These are phyloP conservation scores for Amanita brunnescens DNA, from an alignment of 768 basidiomycete species.

Conservation along the genomic window DNA sequence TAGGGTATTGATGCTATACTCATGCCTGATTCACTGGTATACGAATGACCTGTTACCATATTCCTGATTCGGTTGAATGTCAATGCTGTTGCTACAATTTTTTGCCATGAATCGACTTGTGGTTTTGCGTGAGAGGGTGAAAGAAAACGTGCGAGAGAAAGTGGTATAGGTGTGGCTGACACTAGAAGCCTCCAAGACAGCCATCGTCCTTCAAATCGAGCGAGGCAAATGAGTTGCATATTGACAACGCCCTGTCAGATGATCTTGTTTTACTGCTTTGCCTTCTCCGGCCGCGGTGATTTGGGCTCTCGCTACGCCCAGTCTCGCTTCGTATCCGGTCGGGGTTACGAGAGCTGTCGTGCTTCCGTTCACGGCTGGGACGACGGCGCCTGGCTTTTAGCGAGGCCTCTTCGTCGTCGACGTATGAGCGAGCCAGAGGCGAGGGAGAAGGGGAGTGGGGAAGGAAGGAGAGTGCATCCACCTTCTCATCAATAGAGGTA, in stretches of 20 bases:
- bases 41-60: not conserved
- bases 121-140: not conserved
- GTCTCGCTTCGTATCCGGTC: constrained; percentile 30
- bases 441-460: constrained; percentile 28
- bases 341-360: constrained; percentile 26
- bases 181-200: constrained; percentile 35
- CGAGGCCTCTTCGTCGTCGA: not conserved
- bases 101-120: not conserved
- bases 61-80: not conserved
- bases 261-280: constrained; percentile 13
- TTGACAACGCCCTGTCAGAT: constrained; percentile 12
- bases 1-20: not conserved
- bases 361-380: constrained; percentile 14
- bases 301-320: constrained; percentile 10
- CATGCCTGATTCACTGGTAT: not conserved
- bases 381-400: constrained; percentile 16
- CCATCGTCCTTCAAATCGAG: constrained; percentile 29
- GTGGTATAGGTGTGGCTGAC: not conserved
- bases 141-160: not conserved
- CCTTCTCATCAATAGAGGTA: constrained; percentile 8
- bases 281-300: not conserved
- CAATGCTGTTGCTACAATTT: constrained; percentile 2
- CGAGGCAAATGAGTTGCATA: constrained; percentile 12
- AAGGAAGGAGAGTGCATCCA: constrained; percentile 25
- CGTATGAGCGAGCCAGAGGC: constrained; percentile 9